Conservation (phyloP, 306 rosid genomes). For the Cercis canadensis region DNA sequence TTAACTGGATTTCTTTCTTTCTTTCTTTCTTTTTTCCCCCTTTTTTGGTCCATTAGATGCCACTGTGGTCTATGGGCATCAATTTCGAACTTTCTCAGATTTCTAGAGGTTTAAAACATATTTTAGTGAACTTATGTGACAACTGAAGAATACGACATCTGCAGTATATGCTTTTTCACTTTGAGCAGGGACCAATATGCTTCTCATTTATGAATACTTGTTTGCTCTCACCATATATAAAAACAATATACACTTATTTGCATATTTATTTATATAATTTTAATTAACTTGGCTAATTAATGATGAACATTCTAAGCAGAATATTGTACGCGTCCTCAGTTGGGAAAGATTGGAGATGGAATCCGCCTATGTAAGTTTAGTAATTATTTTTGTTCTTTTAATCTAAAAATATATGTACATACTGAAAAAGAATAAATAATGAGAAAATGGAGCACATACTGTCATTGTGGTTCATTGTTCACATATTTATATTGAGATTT, state of each 20-base stretch:
- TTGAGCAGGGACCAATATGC: neutral
- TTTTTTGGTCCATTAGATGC: too few relatives aligned
- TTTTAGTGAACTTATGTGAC: too few relatives aligned
- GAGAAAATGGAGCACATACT: neutral
- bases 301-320: slow-evolving; percentile 54
- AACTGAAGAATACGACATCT: too few relatives aligned
- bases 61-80: too few relatives aligned
- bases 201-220: neutral
- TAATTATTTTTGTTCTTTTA: slow-evolving; percentile 14
- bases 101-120: too few relatives aligned
- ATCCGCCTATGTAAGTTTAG: slow-evolving; percentile 87
- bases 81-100: too few relatives aligned
- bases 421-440: slow-evolving; percentile 20
- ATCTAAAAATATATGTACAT: slow-evolving; percentile 19
- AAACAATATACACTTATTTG: neutral
- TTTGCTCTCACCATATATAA: neutral
- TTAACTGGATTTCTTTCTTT: neutral
- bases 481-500: neutral
- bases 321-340: slow-evolving; percentile 73
- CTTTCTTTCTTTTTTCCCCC: too few relatives aligned
- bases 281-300: slow-evolving; percentile 35
- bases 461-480: slow-evolving; percentile 4
- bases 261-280: neutral
- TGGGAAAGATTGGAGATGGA: slow-evolving; percentile 91
- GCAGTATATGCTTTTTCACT: neutral